Evolutionary conservation across 192 early-diverging fungal species (phyloP).

Genomic region (Chytriomyces sp.): DNA sequence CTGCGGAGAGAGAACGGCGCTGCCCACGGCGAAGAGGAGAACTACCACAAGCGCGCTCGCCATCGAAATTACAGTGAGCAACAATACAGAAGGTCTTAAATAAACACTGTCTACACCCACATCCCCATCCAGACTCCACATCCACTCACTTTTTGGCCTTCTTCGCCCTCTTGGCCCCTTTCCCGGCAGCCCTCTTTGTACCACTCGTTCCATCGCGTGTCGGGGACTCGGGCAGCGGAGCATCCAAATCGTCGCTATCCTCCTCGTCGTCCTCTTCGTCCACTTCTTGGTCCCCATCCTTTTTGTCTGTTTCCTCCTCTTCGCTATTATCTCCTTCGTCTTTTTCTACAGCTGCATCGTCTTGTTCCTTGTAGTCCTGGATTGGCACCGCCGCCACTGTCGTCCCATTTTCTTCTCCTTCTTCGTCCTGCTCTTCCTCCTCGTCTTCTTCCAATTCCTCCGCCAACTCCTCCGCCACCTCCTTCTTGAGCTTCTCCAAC

Average conservation of each 20-base stretch:
- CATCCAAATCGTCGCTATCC: too few relatives aligned
- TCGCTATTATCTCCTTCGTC: not conserved
- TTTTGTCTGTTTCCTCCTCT: not conserved
- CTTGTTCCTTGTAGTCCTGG: too few relatives aligned
- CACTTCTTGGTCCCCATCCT: not conserved
- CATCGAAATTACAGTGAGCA: not conserved
- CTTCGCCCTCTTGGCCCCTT: not conserved
- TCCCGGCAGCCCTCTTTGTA: too few relatives aligned
- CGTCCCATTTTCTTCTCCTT: too few relatives aligned
- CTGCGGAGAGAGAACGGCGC: not conserved
- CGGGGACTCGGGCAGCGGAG: too few relatives aligned
- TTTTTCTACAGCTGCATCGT: not conserved
- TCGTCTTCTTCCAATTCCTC: too few relatives aligned
- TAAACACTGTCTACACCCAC: not conserved
- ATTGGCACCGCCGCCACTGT: too few relatives aligned
- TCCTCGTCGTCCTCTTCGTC: not conserved
- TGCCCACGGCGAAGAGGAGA: not conserved
- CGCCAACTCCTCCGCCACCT: too few relatives aligned
- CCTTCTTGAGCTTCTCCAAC: too few relatives aligned
- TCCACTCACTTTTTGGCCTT: not conserved
- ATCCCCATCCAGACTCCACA: not conserved
- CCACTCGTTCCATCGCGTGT: too few relatives aligned
- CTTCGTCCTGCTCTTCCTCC: too few relatives aligned
- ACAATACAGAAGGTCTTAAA: not conserved
- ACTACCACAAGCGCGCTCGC: not conserved